These are phyloP conservation scores for Botrytis elliptica DNA, from an alignment of 2,329 filamentous ascomycete species.

Conservation along the genomic window DNA sequence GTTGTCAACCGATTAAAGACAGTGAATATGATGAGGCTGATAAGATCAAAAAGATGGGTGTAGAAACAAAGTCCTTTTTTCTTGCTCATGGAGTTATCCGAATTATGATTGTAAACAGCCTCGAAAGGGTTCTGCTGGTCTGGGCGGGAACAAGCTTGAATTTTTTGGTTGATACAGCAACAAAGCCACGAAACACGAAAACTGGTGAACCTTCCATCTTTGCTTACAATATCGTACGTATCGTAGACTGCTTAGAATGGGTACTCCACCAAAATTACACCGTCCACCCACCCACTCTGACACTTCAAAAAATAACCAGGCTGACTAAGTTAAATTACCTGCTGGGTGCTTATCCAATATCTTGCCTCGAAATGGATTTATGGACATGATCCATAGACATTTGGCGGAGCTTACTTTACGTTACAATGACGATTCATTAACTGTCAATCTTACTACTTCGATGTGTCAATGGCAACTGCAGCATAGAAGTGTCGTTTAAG, in stretches of 20 bases:
- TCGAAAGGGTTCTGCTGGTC: slow-evolving; percentile 3
- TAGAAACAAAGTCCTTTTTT: background rate
- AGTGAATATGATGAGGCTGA: slow-evolving; percentile 13
- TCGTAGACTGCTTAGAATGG: too few species aligned
- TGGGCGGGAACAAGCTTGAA: slow-evolving; percentile 7
- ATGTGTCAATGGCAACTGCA: background rate
- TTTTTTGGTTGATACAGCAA: slow-evolving; percentile 17
- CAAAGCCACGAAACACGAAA: background rate
- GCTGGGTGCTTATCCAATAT: background rate
- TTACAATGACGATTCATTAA: background rate
- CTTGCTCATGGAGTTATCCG: background rate
- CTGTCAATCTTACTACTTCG: background rate
- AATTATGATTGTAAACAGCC: slow-evolving; percentile 17
- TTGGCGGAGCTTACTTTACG: background rate
- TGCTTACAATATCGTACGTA: too few species aligned
- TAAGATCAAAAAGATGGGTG: slow-evolving; percentile 10
- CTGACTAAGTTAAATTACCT: background rate
- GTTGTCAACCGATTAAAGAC: background rate
- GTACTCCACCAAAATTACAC: background rate
- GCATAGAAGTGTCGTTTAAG: background rate
- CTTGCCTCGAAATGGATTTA: background rate
- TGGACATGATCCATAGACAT: background rate
- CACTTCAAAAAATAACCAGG: background rate
- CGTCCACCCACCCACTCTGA: background rate
- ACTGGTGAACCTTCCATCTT: background rate